Conservation (phyloP, 495 filamentous ascomycete genomes). For the Penicillium silybi region DNA sequence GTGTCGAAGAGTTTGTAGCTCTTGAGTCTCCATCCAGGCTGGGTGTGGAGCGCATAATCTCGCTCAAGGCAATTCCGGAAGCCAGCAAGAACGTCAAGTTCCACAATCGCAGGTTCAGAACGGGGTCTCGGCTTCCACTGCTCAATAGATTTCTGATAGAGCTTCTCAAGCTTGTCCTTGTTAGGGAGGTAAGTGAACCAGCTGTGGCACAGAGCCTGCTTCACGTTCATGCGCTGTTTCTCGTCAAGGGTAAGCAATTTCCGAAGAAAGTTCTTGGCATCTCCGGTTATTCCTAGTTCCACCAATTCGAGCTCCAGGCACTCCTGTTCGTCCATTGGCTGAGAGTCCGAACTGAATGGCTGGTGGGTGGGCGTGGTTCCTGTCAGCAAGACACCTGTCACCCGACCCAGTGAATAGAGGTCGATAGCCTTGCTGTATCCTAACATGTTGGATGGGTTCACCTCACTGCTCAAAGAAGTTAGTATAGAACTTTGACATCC, state of each 20-base stretch:
- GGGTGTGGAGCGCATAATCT: background rate
- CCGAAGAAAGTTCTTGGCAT: conserved; percentile 52
- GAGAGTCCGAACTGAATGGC: conserved; percentile 32
- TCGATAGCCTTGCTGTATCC: conserved; percentile 62
- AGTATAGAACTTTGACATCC: background rate
- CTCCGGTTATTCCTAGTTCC: conserved; percentile 33
- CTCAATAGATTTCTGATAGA: conserved; percentile 43
- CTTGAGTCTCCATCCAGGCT: background rate
- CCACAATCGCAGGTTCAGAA: background rate
- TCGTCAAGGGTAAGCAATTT: conserved; percentile 51
- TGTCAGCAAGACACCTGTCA: conserved; percentile 50
- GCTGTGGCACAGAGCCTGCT: conserved; percentile 50
- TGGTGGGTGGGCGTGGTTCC: conserved; percentile 14
- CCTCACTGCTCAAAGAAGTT: conserved; percentile 40
- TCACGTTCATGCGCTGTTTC: conserved; percentile 46
- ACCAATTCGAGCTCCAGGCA: conserved; percentile 3
- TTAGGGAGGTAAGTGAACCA: conserved; percentile 55
- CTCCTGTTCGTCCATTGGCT: background rate
- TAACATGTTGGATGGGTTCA: conserved; percentile 19
- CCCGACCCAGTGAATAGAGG: conserved; percentile 58
- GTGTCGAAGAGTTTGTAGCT: background rate
- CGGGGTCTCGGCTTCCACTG: conserved; percentile 38
- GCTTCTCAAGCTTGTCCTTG: conserved; percentile 36
- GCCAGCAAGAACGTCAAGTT: background rate
- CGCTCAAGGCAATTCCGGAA: background rate